Percentiles rank a stretch among this genome's conserved stretches.
These are phyloP conservation scores for Venturia nashicola DNA, from an alignment of 2,329 filamentous ascomycete genomes.

Conservation along the genomic window DNA sequence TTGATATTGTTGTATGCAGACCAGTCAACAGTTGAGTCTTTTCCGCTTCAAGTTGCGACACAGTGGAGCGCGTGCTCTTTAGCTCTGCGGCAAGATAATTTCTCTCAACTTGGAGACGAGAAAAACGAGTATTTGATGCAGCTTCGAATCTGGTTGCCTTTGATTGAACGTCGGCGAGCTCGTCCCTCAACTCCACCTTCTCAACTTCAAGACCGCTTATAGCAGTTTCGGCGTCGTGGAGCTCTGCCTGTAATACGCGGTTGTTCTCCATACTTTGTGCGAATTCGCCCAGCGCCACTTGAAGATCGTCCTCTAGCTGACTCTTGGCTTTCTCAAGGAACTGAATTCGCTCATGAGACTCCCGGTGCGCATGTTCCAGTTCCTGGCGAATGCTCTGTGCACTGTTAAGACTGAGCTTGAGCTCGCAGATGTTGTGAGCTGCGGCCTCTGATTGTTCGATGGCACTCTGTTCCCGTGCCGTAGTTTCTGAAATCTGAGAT, in stretches of 20 bases:
- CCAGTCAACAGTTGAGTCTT: neutral
- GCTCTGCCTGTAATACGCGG: neutral
- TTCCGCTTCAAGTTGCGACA: neutral
- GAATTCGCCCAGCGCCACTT: neutral
- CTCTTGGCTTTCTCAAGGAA: neutral
- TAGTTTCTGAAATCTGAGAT: neutral
- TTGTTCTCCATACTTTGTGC: neutral
- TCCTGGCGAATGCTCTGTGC: neutral
- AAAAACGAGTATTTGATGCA: neutral
- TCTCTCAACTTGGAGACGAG: neutral
- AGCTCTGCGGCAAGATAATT: neutral
- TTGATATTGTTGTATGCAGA: neutral
- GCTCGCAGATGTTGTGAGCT: neutral
- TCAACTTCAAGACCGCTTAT: neutral
- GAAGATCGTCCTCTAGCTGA: conserved; percentile 1
- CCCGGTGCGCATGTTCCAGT: neutral
- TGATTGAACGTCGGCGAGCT: neutral
- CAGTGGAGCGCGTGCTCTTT: neutral
- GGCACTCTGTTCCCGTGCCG: neutral
- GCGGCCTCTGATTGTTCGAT: neutral
- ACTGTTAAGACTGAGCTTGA: neutral
- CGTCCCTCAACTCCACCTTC: neutral
- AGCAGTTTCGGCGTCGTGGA: neutral
- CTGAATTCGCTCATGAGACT: neutral
- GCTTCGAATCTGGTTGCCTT: neutral